Evolutionary conservation across 352 stramenopile species (phyloP).

Genomic region (Phytophthora agathidicida): DNA sequence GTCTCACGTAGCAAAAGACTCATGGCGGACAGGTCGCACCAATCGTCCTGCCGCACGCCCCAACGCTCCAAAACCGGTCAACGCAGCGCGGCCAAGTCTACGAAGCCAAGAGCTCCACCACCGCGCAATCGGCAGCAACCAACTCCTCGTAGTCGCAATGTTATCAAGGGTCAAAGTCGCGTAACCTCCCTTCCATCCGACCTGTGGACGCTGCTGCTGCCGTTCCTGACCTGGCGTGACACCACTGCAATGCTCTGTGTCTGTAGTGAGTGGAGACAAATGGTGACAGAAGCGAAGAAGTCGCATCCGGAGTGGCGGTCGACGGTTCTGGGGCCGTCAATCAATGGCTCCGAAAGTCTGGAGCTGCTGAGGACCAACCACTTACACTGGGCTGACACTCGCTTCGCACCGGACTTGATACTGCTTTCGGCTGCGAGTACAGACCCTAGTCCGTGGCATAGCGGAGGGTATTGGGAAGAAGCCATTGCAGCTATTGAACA

Average conservation of each 20-base stretch:
- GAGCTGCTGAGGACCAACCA: slow-evolving; percentile 43
- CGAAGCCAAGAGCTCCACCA: slow-evolving; percentile 1
- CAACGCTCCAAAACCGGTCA: slow-evolving; percentile 5
- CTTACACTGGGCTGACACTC: slow-evolving; percentile 31
- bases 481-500: slow-evolving; percentile 38
- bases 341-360: slow-evolving; percentile 32
- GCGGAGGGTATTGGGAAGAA: slow-evolving; percentile 45
- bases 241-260: slow-evolving; percentile 42
- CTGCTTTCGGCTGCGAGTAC: slow-evolving; percentile 40
- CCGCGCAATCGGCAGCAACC: neutral
- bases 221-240: slow-evolving; percentile 56
- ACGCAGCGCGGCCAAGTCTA: neutral
- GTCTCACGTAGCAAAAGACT: slow-evolving; percentile 7
- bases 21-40: slow-evolving; percentile 15
- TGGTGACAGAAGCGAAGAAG: slow-evolving; percentile 28
- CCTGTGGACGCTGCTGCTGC: slow-evolving; percentile 47
- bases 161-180: slow-evolving; percentile 15
- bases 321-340: slow-evolving; percentile 34
- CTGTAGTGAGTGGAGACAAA: slow-evolving; percentile 27
- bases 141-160: slow-evolving; percentile 14
- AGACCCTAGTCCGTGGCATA: slow-evolving; percentile 33
- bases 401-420: slow-evolving; percentile 52
- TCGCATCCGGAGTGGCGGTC: slow-evolving; percentile 44
- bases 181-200: slow-evolving; percentile 43
- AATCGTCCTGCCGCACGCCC: neutral